Percentiles rank a stretch among this genome's conserved stretches.
These are phyloP conservation scores for Psilocybe cubensis DNA, from an alignment of 768 basidiomycete genomes.

Conservation along the genomic window DNA sequence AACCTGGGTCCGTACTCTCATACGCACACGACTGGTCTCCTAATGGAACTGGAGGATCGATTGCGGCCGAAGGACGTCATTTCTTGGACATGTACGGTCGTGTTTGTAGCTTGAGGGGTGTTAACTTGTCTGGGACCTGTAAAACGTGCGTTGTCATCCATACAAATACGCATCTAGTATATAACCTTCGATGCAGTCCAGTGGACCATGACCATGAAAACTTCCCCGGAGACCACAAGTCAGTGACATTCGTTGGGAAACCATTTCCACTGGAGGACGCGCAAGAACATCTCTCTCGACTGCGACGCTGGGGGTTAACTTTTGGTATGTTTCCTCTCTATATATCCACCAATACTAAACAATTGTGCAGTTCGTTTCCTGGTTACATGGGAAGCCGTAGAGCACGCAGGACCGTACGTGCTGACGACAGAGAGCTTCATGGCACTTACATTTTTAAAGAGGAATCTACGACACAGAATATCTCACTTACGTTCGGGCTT, in stretches of 20 bases:
- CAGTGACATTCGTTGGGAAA: constrained; percentile 84
- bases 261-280: constrained; percentile 94
- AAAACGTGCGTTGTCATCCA: constrained; percentile 65
- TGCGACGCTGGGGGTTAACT: constrained; percentile 86
- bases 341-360: neutral
- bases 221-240: constrained; percentile 67
- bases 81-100: constrained; percentile 83
- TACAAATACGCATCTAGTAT: constrained; percentile 6
- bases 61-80: constrained; percentile 72
- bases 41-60: constrained; percentile 53
- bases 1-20: constrained; percentile 48
- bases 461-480: constrained; percentile 87
- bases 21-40: constrained; percentile 80
- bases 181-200: constrained; percentile 48
- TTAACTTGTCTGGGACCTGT: constrained; percentile 81
- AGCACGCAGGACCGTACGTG: constrained; percentile 90
- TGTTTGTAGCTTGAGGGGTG: constrained; percentile 81
- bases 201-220: constrained; percentile 64
- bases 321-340: constrained; percentile 60
- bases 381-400: constrained; percentile 96
- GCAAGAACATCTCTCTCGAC: constrained; percentile 76
- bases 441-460: constrained; percentile 38
- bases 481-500: constrained; percentile 70
- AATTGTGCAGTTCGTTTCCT: constrained; percentile 76
- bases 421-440: neutral